A percentile compares a stretch with the other conserved stretches of the same genome.
phyloP scores from a whole-genome alignment of 345 rosid species.

The Aquilaria malaccensis region DNA sequence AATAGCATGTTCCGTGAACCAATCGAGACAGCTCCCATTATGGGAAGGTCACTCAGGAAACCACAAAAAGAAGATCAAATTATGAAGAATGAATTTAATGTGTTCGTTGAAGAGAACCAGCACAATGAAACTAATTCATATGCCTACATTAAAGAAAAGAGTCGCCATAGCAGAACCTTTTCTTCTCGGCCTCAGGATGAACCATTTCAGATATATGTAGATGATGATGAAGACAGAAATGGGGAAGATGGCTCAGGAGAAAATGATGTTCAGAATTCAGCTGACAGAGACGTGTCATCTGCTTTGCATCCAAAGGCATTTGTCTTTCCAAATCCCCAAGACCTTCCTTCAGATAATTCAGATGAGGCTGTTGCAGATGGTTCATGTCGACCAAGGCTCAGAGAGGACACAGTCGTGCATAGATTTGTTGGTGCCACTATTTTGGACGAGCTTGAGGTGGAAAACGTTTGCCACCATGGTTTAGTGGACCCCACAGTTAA shows the following conservation, averaged over 20 bases:
- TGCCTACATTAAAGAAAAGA: conserved; percentile 19
- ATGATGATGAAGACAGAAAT: conserved; percentile 44
- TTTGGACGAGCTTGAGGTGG: conserved; percentile 66
- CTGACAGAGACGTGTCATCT: conserved; percentile 15
- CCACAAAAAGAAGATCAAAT: conserved; percentile 30
- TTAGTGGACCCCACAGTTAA: conserved; percentile 94
- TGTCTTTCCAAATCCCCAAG: conserved; percentile 56
- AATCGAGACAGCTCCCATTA: conserved; percentile 45
- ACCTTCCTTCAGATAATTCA: conserved; percentile 48
- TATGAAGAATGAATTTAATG: conserved; percentile 32
- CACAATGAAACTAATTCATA: conserved; percentile 16
- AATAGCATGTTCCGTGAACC: conserved; percentile 87
- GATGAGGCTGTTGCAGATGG: conserved; percentile 30
- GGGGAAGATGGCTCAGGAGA: conserved; percentile 19
- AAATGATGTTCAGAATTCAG: conserved; percentile 16
- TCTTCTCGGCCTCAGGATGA: conserved; percentile 25
- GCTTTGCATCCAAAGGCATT: conserved; percentile 28
- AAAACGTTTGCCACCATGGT: conserved; percentile 97
- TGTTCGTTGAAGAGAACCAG: conserved; percentile 47
- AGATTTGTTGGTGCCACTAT: conserved; percentile 85
- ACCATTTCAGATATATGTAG: conserved; percentile 53
- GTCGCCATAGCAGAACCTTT: conserved; percentile 20
- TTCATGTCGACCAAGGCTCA: conserved; percentile 36
- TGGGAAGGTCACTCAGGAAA: conserved; percentile 35
- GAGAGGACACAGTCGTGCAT: conserved; percentile 83